Evolutionary conservation across 495 filamentous ascomycete genomes (phyloP).

Genomic region (Recurvomyces mirabilis): DNA sequence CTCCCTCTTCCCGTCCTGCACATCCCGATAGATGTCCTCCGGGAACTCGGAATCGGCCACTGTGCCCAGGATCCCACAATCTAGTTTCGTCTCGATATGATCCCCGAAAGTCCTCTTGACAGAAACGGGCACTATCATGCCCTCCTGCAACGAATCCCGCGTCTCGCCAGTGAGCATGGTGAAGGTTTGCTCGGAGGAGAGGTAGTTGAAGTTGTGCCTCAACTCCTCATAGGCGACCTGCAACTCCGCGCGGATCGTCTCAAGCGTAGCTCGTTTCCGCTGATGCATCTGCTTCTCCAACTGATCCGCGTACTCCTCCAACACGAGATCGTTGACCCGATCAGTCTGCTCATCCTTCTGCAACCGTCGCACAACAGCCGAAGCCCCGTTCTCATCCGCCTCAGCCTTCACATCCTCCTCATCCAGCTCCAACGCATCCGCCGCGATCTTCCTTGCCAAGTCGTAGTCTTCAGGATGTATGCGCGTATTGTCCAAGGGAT

Average conservation of each 20-base stretch:
- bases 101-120: conserved; percentile 81
- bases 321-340: conserved; percentile 87
- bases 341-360: conserved; percentile 85
- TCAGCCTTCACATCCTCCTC: conserved; percentile 97
- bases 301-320: conserved; percentile 95
- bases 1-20: too few relatives aligned
- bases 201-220: conserved; percentile 61
- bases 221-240: conserved; percentile 90
- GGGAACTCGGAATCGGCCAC: conserved; percentile 64
- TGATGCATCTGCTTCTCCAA: conserved; percentile 85
- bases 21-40: conserved; percentile 43
- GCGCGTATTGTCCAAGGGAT: conserved; percentile 90
- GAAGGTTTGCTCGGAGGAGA: conserved; percentile 74
- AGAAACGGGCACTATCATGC: conserved; percentile 84
- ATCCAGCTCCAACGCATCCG: conserved; percentile 88
- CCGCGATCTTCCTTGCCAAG: conserved; percentile 92
- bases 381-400: conserved; percentile 72
- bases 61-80: conserved; percentile 85
- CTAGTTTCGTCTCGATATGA: conserved; percentile 83
- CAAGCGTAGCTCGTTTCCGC: conserved; percentile 88
- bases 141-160: conserved; percentile 62
- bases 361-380: conserved; percentile 82
- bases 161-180: conserved; percentile 96
- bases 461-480: conserved; percentile 98
- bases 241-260: conserved; percentile 89